phyloP scores from a whole-genome alignment of 345 rosid species.

The Garcia nutans region DNA sequence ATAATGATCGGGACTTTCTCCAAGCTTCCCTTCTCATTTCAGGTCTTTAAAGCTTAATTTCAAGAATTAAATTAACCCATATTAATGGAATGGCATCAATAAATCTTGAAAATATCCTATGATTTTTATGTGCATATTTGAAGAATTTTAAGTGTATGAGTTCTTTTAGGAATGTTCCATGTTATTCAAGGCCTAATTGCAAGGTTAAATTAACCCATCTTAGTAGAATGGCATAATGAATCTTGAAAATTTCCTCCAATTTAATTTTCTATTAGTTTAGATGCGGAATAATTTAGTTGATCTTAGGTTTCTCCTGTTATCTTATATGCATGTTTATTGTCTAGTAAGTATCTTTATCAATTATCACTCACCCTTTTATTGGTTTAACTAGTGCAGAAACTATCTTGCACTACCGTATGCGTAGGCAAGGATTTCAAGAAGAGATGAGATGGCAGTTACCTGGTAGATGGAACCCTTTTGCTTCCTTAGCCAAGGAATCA shows the following conservation, averaged over 20 bases:
- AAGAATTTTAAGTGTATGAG: neutral
- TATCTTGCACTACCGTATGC: constrained; percentile 46
- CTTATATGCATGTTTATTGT: too few relatives aligned
- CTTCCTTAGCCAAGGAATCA: constrained; percentile 12
- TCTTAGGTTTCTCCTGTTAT: neutral
- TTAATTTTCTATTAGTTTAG: neutral
- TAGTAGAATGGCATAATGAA: neutral
- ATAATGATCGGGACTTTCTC: constrained; percentile 48
- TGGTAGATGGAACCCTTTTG: constrained; percentile 15
- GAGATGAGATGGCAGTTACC: constrained; percentile 36
- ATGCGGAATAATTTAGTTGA: neutral
- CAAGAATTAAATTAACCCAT: neutral
- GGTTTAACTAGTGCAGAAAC: constrained; percentile 41
- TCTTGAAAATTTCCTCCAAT: neutral
- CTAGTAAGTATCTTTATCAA: neutral
- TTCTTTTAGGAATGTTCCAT: neutral
- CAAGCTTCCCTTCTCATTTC: constrained; percentile 75
- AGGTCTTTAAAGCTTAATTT: constrained; percentile 37
- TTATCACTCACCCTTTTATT: neutral
- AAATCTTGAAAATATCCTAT: constrained; percentile 2
- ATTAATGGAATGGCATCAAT: neutral
- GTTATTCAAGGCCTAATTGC: neutral
- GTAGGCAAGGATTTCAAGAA: constrained; percentile 43
- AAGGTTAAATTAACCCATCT: neutral
- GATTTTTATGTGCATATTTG: neutral